Conservation (phyloP, 257 asterid genomes). For the Solanum chiquidenum region DNA sequence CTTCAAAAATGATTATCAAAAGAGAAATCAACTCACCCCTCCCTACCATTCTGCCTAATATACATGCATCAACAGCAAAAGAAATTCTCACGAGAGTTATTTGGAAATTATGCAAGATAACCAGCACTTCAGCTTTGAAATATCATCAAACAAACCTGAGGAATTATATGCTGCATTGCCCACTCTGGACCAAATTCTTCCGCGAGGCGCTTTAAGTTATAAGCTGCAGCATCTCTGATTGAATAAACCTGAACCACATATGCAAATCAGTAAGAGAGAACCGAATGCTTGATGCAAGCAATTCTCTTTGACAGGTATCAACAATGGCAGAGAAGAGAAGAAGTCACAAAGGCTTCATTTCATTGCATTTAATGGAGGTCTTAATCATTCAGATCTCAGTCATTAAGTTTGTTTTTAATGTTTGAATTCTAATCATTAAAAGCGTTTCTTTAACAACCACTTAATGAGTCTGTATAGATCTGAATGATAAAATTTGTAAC, state of each 20-base stretch:
- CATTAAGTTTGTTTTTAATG: not conserved
- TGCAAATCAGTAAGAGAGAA: not conserved
- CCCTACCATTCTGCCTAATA: not conserved
- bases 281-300: not conserved
- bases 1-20: not conserved
- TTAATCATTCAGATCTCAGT: not conserved
- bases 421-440: not conserved
- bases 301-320: not conserved
- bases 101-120: not conserved
- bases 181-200: conserved; percentile 54
- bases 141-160: conserved; percentile 30
- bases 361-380: not conserved
- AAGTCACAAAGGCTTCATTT: not conserved
- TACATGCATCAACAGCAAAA: not conserved
- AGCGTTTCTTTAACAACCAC: not conserved
- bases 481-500: not conserved
- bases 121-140: not conserved
- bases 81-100: not conserved
- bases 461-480: not conserved
- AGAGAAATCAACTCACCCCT: not conserved
- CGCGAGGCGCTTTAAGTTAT: conserved; percentile 39
- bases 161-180: conserved; percentile 56
- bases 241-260: conserved; percentile 31
- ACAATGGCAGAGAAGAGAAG: not conserved
- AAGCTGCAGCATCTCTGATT: conserved; percentile 47